These are phyloP conservation scores for Candida ortonii DNA, from an alignment of 805 yeast species.

Conservation along the genomic window DNA sequence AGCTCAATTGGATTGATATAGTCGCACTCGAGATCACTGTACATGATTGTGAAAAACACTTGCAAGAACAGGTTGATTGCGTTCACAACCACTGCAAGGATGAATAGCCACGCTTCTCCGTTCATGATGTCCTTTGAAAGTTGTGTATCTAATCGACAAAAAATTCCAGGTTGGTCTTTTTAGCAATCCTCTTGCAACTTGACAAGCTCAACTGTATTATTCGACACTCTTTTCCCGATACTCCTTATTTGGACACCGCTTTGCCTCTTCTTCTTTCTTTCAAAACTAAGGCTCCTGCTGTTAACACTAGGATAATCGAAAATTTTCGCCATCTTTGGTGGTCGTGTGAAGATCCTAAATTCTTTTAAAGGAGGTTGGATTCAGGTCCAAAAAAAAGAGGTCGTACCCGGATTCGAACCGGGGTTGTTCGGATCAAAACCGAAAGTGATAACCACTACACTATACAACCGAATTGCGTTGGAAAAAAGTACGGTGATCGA, in stretches of 20 bases:
- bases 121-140: conserved; percentile 22
- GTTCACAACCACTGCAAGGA: conserved; percentile 76
- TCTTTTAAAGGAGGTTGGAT: background rate
- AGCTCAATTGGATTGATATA: conserved; percentile 96
- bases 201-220: too few relatives aligned
- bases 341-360: conserved; percentile 2
- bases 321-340: conserved; percentile 4
- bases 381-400: conserved; percentile 37
- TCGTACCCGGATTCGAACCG: conserved; percentile 85
- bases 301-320: conserved; percentile 6
- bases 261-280: background rate
- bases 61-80: conserved; percentile 87
- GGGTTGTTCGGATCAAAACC: conserved; percentile 82
- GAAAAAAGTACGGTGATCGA: too few relatives aligned
- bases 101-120: conserved; percentile 51
- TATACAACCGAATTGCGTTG: conserved; percentile 53
- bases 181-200: too few relatives aligned
- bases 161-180: too few relatives aligned
- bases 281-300: background rate
- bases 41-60: conserved; percentile 93
- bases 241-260: background rate
- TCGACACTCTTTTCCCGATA: background rate
- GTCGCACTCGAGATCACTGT: conserved; percentile 92
- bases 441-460: conserved; percentile 81
- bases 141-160: too few relatives aligned